A percentile compares a stretch with the other conserved stretches of the same genome.
These are phyloP conservation scores for Pythium vanterpoolii DNA, from an alignment of 352 stramenopile species.

Conservation along the genomic window DNA sequence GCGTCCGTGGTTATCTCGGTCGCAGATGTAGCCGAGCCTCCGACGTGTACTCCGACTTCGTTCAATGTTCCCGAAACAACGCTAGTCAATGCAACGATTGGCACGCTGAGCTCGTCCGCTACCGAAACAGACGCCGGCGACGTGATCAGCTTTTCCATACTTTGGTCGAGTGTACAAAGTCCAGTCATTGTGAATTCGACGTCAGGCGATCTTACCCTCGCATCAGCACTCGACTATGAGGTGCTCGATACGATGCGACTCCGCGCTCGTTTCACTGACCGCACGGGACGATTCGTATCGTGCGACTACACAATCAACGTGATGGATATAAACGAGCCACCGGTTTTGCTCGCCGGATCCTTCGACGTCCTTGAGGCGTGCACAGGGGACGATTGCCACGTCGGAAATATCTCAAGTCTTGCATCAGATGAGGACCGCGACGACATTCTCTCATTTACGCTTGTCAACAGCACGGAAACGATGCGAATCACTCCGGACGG, in stretches of 20 bases:
- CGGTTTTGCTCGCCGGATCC: conserved; percentile 29
- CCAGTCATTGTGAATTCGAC: conserved; percentile 1
- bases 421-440: conserved; percentile 46
- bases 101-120: conserved; percentile 8
- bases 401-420: conserved; percentile 35
- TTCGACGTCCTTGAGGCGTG: conserved; percentile 57
- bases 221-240: conserved; percentile 39
- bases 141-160: conserved; percentile 11
- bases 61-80: conserved; percentile 32
- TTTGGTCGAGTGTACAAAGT: conserved; percentile 19
- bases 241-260: conserved; percentile 31
- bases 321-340: conserved; percentile 43
- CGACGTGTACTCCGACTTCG: conserved; percentile 25
- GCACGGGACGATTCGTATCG: conserved; percentile 28
- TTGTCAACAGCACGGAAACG: conserved; percentile 22
- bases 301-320: conserved; percentile 47
- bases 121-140: conserved; percentile 24
- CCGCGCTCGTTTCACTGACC: conserved; percentile 43
- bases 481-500: conserved; percentile 5
- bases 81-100: conserved; percentile 10
- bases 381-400: conserved; percentile 34
- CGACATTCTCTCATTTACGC: conserved; percentile 31
- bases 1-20: conserved; percentile 29
- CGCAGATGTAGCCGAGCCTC: conserved; percentile 39
- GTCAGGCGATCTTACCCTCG: conserved; percentile 25